Evolutionary conservation across 2,329 filamentous ascomycete species (phyloP).

Genomic region (Thielaviopsis ethacetica): DNA sequence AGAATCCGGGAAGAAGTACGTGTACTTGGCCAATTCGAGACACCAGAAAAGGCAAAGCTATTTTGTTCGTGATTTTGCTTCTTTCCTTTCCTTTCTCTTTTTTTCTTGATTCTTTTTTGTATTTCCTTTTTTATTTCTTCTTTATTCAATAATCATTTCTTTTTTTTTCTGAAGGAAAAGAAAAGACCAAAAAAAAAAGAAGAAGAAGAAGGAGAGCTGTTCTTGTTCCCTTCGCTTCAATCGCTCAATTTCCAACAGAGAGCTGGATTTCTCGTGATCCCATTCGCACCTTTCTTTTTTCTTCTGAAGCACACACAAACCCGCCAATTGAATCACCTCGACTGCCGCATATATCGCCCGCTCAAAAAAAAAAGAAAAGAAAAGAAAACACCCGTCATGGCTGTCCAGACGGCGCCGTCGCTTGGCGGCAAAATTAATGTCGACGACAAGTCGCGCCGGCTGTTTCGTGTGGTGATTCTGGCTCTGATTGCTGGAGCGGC

Average conservation of each 20-base stretch:
- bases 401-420: conserved; percentile 9
- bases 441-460: conserved; percentile 14
- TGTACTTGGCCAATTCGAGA: conserved; percentile 11
- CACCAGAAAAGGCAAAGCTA: neutral
- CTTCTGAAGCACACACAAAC: neutral
- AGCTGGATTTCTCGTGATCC: neutral
- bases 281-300: neutral
- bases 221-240: neutral
- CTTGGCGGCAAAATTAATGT: conserved; percentile 20
- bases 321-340: neutral
- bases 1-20: neutral
- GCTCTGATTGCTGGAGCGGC: conserved; percentile 80
- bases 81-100: neutral
- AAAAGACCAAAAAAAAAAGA: too few species aligned
- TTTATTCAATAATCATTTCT: neutral
- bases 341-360: neutral
- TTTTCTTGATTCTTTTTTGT: neutral
- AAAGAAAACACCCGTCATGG: neutral
- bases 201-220: too few species aligned
- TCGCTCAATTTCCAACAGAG: neutral
- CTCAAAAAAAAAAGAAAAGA: neutral
- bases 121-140: neutral
- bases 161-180: neutral
- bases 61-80: neutral
- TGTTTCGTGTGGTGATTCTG: conserved; percentile 82